phyloP scores from a whole-genome alignment of 306 rosid genomes.

The Hippophae tibetana region DNA sequence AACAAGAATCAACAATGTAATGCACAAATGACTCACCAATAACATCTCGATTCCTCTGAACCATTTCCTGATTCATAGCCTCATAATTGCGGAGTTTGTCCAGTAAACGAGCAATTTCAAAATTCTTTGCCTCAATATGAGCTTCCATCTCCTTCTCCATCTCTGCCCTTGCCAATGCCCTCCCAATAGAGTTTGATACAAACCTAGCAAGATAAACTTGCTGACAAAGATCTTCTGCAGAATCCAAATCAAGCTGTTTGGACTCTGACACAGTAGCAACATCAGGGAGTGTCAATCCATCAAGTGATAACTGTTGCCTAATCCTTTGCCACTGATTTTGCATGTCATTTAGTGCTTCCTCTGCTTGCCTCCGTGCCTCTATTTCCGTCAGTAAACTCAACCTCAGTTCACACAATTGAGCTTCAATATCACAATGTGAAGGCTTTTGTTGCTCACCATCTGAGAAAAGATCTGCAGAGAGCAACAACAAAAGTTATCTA shows the following conservation, averaged over 20 bases:
- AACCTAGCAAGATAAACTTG: slow-evolving; percentile 76
- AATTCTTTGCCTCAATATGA: slow-evolving; percentile 65
- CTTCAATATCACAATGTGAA: slow-evolving; percentile 32
- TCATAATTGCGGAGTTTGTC: slow-evolving; percentile 83
- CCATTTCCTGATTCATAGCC: slow-evolving; percentile 96
- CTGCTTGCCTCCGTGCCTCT: slow-evolving; percentile 82
- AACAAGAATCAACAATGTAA: background rate
- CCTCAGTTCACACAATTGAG: slow-evolving; percentile 64
- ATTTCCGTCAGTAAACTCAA: slow-evolving; percentile 62
- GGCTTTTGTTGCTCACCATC: slow-evolving; percentile 37
- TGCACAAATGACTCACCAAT: slow-evolving; percentile 48
- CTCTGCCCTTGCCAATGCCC: slow-evolving; percentile 77
- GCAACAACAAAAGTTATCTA: slow-evolving; percentile 19
- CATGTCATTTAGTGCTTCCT: slow-evolving; percentile 55
- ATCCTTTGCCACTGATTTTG: slow-evolving; percentile 65
- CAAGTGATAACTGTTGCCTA: slow-evolving; percentile 49
- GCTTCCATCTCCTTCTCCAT: slow-evolving; percentile 72
- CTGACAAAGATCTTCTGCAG: slow-evolving; percentile 54
- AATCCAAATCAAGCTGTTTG: slow-evolving; percentile 42
- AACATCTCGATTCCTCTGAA: slow-evolving; percentile 93
- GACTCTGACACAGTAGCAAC: slow-evolving; percentile 28
- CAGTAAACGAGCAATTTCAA: slow-evolving; percentile 76
- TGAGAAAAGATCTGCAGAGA: slow-evolving; percentile 57
- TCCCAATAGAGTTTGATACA: slow-evolving; percentile 66
- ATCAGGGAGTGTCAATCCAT: slow-evolving; percentile 62